Percentiles rank a stretch among this genome's conserved stretches.
Conservation (phyloP, 257 asterid genomes). For the Petrea volubilis region DNA sequence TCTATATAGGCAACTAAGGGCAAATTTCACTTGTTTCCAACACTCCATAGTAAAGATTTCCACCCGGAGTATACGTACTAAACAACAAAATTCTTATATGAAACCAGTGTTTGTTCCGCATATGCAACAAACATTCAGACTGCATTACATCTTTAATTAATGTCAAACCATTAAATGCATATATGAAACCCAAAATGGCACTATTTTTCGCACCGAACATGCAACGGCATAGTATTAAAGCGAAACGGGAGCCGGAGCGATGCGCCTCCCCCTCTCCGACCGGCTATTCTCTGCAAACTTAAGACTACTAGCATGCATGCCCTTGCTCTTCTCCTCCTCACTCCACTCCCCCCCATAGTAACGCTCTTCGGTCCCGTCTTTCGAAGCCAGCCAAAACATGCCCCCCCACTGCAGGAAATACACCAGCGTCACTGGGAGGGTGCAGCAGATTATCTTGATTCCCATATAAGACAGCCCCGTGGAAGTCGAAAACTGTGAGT, state of each 20-base stretch:
- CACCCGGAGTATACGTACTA: no score
- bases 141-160: no score
- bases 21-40: no score
- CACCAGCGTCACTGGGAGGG: conserved; percentile 25
- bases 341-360: conserved; percentile 19
- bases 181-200: no score
- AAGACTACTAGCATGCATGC: conserved; percentile 32
- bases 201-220: not conserved
- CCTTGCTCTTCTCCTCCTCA: conserved; percentile 30
- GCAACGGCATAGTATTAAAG: not conserved
- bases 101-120: no score
- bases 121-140: no score
- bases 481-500: conserved; percentile 22
- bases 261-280: conserved; percentile 27
- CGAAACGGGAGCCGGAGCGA: not conserved
- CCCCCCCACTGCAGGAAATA: conserved; percentile 43
- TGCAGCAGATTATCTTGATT: conserved; percentile 31
- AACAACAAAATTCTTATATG: no score
- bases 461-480: conserved; percentile 34
- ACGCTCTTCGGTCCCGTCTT: conserved; percentile 26
- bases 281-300: conserved; percentile 30
- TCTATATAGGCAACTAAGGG: no score
- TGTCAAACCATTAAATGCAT: no score
- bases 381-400: conserved; percentile 29
- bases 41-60: no score